Conservation (phyloP, 2,329 filamentous ascomycete genomes). For the Ilyonectria mors-panacis region DNA sequence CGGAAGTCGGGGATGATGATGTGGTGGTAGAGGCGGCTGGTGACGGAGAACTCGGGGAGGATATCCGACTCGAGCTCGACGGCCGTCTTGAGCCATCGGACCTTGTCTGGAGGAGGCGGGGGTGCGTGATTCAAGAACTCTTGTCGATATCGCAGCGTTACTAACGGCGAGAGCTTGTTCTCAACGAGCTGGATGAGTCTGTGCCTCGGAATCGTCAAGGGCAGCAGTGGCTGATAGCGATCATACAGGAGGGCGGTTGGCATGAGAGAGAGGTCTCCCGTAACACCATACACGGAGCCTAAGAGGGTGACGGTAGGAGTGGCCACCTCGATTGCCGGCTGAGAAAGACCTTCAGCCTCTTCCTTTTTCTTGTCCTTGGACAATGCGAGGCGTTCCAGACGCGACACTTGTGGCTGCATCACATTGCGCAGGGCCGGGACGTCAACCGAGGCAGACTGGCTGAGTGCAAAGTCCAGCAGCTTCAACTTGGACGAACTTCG, state of each 20-base stretch:
- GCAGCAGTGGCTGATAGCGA: conserved; percentile 57
- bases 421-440: conserved; percentile 52
- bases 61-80: conserved; percentile 51
- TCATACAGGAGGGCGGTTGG: conserved; percentile 53
- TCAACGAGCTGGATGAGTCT: conserved; percentile 56
- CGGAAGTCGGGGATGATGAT: conserved; percentile 47
- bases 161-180: conserved; percentile 56
- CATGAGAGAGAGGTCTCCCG: conserved; percentile 46
- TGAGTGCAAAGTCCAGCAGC: conserved; percentile 58
- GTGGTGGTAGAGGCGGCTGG: conserved; percentile 54
- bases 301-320: conserved; percentile 57
- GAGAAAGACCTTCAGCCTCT: conserved; percentile 19
- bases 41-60: conserved; percentile 56
- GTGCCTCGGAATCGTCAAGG: conserved; percentile 54
- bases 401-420: conserved; percentile 45
- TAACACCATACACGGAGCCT: conserved; percentile 58
- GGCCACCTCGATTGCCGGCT: conserved; percentile 38
- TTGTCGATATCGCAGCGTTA: conserved; percentile 57
- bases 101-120: conserved; percentile 27
- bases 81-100: conserved; percentile 45
- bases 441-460: conserved; percentile 55
- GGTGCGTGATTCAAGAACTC: conserved; percentile 51
- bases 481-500: conserved; percentile 34
- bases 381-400: conserved; percentile 41
- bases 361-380: conserved; percentile 31